Evolutionary conservation across 2,329 filamentous ascomycete species (phyloP).

Genomic region (Atkinsonella texensis): DNA sequence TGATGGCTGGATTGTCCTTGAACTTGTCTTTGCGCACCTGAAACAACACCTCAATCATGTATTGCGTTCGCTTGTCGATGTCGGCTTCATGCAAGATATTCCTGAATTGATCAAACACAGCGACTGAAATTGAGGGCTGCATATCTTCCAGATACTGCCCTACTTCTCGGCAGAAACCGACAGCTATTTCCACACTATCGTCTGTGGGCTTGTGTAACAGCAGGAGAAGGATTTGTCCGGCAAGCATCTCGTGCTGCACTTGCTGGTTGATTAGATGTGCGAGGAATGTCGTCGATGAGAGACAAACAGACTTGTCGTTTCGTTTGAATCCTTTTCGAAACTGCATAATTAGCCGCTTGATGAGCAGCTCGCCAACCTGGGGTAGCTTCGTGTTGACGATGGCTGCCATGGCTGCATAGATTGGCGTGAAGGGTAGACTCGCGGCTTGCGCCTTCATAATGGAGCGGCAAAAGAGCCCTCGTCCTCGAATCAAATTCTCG

Average conservation of each 20-base stretch:
- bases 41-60: slow-evolving; percentile 97
- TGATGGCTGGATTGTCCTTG: slow-evolving; percentile 84
- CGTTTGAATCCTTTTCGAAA: slow-evolving; percentile 93
- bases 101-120: slow-evolving; percentile 91
- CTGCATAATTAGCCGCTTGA: slow-evolving; percentile 76
- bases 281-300: slow-evolving; percentile 87
- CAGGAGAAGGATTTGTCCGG: slow-evolving; percentile 84
- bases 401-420: slow-evolving; percentile 89
- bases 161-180: slow-evolving; percentile 83
- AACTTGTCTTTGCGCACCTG: slow-evolving; percentile 94
- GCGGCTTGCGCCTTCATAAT: slow-evolving; percentile 98
- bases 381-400: slow-evolving; percentile 97
- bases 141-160: slow-evolving; percentile 93
- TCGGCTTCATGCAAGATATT: slow-evolving; percentile 93
- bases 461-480: slow-evolving; percentile 85
- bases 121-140: slow-evolving; percentile 75
- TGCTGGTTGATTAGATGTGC: slow-evolving; percentile 94
- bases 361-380: slow-evolving; percentile 80
- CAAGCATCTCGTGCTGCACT: slow-evolving; percentile 86
- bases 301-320: slow-evolving; percentile 93
- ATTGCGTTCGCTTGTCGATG: slow-evolving; percentile 97
- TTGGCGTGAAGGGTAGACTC: slow-evolving; percentile 88
- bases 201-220: slow-evolving; percentile 92
- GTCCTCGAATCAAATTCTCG: slow-evolving; percentile 84
- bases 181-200: slow-evolving; percentile 94